Evolutionary conservation across 495 filamentous ascomycete species (phyloP).

Genomic region (Talaromyces stipitatus): DNA sequence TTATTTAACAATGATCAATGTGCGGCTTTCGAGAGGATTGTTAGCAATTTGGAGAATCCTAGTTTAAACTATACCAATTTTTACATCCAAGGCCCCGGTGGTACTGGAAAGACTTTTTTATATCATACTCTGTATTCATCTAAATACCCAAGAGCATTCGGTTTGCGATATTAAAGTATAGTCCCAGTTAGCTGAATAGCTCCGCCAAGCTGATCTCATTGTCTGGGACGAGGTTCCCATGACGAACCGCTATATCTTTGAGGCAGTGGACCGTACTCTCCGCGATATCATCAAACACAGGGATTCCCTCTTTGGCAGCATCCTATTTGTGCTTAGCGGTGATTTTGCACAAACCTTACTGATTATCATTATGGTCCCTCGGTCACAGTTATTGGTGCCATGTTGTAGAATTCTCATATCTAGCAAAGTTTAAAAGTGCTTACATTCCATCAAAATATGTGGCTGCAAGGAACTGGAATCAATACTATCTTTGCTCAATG

Average conservation of each 20-base stretch:
- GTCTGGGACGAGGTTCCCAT: neutral
- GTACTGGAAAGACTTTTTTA: neutral
- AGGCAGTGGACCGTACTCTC: no score
- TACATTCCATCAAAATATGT: no score
- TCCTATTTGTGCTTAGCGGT: neutral
- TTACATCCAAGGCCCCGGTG: neutral
- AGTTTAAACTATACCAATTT: no score
- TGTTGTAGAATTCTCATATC: no score
- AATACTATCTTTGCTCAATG: neutral
- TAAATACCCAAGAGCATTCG: neutral
- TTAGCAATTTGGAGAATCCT: neutral
- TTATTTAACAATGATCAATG: neutral
- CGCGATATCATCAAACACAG: no score
- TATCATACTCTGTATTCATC: neutral
- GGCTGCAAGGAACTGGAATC: neutral
- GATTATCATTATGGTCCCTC: no score
- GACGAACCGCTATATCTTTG: neutral
- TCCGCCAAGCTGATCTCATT: neutral
- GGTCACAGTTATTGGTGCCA: no score
- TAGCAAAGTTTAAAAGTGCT: no score
- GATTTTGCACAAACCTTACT: no score
- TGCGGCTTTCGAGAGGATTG: neutral
- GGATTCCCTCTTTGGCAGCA: no score
- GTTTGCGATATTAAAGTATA: neutral
- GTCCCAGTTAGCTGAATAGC: neutral